These are phyloP conservation scores for Myriosclerotinia scirpicola DNA, from an alignment of 2,329 filamentous ascomycete species.

Conservation along the genomic window DNA sequence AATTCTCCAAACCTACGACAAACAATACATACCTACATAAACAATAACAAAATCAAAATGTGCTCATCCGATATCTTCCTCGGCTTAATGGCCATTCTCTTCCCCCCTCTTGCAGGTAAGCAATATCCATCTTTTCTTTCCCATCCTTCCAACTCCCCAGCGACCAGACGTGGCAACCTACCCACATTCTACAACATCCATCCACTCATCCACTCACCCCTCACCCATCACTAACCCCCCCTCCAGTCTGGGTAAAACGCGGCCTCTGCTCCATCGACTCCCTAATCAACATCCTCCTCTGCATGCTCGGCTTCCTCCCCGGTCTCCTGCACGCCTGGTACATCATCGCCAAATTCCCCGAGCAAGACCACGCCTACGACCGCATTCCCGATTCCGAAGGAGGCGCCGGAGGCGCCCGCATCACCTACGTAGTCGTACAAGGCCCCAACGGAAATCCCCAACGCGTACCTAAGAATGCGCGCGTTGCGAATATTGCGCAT, in stretches of 20 bases:
- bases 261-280: conserved; percentile 92
- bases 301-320: conserved; percentile 74
- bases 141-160: not conserved
- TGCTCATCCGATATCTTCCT: conserved; percentile 63
- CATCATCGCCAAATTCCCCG: conserved; percentile 89
- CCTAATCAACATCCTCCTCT: conserved; percentile 92
- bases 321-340: conserved; percentile 97
- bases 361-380: conserved; percentile 64
- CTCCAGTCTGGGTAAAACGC: conserved; percentile 88
- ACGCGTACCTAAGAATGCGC: conserved; percentile 35
- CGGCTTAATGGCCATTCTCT: conserved; percentile 63
- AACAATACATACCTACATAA: not conserved
- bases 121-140: conserved; percentile 28
- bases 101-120: conserved; percentile 65
- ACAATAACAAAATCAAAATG: conserved; percentile 45
- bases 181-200: not conserved
- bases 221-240: not conserved
- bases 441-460: conserved; percentile 43
- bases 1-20: not conserved
- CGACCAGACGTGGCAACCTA: not conserved
- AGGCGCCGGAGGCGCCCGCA: conserved; percentile 55
- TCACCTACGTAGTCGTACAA: conserved; percentile 78
- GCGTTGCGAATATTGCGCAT: conserved; percentile 20
- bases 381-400: conserved; percentile 54
- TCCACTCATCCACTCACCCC: not conserved